Conservation (phyloP, 148 eudicot genomes). For the Drosera capensis region DNA sequence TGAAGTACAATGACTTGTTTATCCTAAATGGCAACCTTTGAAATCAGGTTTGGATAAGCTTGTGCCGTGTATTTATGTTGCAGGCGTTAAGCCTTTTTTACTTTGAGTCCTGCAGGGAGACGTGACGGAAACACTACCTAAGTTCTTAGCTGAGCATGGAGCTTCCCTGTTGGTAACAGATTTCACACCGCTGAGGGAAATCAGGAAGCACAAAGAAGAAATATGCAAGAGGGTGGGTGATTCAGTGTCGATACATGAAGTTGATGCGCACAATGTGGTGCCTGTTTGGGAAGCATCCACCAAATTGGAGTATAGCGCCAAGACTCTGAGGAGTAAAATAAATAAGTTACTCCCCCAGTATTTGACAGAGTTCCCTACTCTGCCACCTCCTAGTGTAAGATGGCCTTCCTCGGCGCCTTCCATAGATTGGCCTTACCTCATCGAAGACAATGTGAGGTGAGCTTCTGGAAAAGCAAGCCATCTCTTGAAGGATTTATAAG, state of each 20-base stretch:
- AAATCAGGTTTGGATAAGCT: neutral
- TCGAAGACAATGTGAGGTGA: slow-evolving; percentile 55
- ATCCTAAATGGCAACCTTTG: too few relatives aligned
- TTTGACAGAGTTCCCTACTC: slow-evolving; percentile 56
- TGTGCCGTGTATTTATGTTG: neutral
- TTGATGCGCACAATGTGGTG: slow-evolving; percentile 96
- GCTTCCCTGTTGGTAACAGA: slow-evolving; percentile 87
- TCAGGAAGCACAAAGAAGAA: slow-evolving; percentile 61
- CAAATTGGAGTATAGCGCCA: slow-evolving; percentile 86
- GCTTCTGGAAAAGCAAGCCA: slow-evolving; percentile 2
- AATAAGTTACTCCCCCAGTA: slow-evolving; percentile 76
- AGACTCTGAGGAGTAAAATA: slow-evolving; percentile 68
- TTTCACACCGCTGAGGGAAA: slow-evolving; percentile 75
- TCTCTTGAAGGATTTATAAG: neutral
- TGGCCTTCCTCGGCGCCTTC: slow-evolving; percentile 30
- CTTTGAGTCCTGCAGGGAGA: slow-evolving; percentile 51
- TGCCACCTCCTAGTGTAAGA: slow-evolving; percentile 29
- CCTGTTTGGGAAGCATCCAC: slow-evolving; percentile 80
- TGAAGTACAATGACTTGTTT: too few relatives aligned
- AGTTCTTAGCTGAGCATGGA: slow-evolving; percentile 59
- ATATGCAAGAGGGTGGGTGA: slow-evolving; percentile 47
- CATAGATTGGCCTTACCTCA: slow-evolving; percentile 66
- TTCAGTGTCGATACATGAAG: slow-evolving; percentile 76
- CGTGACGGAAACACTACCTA: slow-evolving; percentile 70
- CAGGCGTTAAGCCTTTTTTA: neutral